Evolutionary conservation across 2,329 filamentous ascomycete species (phyloP).

Genomic region (Fusarium staphyleae): DNA sequence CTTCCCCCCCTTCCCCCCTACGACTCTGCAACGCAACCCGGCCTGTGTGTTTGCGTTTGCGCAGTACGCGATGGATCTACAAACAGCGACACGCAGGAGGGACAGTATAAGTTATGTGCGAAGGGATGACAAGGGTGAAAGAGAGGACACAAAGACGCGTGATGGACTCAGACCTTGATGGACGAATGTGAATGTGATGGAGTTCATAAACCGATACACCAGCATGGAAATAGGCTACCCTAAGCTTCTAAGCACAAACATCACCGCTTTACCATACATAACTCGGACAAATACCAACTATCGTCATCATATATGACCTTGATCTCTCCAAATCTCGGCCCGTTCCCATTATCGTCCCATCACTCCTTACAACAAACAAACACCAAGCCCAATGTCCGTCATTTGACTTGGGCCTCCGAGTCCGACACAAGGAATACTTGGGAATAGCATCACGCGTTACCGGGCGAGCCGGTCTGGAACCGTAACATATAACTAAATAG

Average conservation of each 20-base stretch:
- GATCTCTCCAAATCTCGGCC: slow-evolving; percentile 23
- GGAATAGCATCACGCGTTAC: slow-evolving; percentile 5
- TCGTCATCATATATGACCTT: slow-evolving; percentile 8
- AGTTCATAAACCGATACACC: no score
- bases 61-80: slow-evolving; percentile 10
- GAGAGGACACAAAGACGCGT: no score
- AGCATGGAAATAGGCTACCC: no score
- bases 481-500: not conserved
- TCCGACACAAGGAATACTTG: slow-evolving; percentile 9
- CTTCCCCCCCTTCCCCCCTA: no score
- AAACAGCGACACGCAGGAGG: not conserved
- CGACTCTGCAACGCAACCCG: slow-evolving; percentile 26
- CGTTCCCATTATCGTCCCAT: slow-evolving; percentile 29
- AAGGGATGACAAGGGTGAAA: no score
- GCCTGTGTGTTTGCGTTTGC: slow-evolving; percentile 22
- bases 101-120: no score
- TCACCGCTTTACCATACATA: not conserved
- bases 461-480: slow-evolving; percentile 1
- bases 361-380: slow-evolving; percentile 9
- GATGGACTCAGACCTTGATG: no score
- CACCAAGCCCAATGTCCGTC: not conserved
- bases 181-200: no score
- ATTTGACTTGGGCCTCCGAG: slow-evolving; percentile 10
- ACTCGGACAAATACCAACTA: not conserved
- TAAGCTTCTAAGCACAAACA: no score